Conservation (phyloP, 1,284 basidiomycete species). For the Sanghuangporus baumii region DNA sequence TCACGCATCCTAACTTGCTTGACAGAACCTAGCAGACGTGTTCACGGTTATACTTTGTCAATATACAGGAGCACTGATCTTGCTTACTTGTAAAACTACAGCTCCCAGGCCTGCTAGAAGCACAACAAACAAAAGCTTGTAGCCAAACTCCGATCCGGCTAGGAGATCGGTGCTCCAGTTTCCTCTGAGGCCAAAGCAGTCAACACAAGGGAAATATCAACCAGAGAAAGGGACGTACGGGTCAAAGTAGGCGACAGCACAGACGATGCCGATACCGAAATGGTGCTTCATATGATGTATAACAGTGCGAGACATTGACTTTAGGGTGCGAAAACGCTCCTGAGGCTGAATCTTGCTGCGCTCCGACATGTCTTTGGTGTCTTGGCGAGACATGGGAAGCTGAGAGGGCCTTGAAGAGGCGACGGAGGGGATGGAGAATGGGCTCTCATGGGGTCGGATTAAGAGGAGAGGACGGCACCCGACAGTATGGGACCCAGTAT, state of each 20-base stretch:
- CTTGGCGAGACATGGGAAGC: background rate
- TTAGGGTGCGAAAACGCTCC: background rate
- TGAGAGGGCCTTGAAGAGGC: background rate
- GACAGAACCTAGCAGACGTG: conserved; percentile 45
- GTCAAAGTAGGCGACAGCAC: conserved; percentile 51
- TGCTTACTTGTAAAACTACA: conserved; percentile 68
- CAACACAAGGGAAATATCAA: background rate
- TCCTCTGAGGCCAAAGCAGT: conserved; percentile 35
- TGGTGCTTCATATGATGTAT: conserved; percentile 38
- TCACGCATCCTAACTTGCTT: conserved; percentile 61
- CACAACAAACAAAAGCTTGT: conserved; percentile 83
- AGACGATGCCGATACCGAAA: conserved; percentile 44
- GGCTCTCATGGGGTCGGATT: background rate
- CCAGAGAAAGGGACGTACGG: conserved; percentile 33
- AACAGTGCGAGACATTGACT: conserved; percentile 18
- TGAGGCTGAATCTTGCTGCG: background rate
- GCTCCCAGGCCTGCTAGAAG: conserved; percentile 83
- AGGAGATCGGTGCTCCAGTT: conserved; percentile 76
- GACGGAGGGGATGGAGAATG: background rate
- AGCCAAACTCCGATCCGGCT: conserved; percentile 75
- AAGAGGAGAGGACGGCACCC: background rate
- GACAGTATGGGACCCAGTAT: background rate
- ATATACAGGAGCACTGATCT: conserved; percentile 11
- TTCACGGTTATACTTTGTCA: background rate
- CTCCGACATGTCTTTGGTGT: background rate